A percentile compares a stretch with the other conserved stretches of the same genome.
phyloP scores from a whole-genome alignment of 140 eudicot species.

The Ambrosia hybrid region DNA sequence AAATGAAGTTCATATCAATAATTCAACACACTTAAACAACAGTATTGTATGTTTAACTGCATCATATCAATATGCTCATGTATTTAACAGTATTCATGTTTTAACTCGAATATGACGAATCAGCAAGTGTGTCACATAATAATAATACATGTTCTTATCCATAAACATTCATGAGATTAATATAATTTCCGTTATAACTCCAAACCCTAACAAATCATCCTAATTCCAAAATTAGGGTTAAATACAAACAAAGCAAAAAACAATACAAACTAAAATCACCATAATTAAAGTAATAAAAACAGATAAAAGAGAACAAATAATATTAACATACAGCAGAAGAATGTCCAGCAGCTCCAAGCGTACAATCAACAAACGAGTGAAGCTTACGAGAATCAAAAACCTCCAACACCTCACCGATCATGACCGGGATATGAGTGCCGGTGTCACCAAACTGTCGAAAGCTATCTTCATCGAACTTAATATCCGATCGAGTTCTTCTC shows the following conservation, averaged over 20 bases:
- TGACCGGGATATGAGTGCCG: constrained; percentile 74
- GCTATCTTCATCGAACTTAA: constrained; percentile 68
- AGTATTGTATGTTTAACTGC: too few species aligned
- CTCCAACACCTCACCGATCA: constrained; percentile 90
- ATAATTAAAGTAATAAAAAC: not conserved
- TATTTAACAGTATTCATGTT: too few species aligned
- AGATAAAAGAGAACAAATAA: not conserved
- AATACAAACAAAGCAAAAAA: not conserved
- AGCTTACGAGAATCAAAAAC: constrained; percentile 60
- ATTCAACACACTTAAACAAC: too few species aligned
- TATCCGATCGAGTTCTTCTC: constrained; percentile 84
- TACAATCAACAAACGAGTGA: constrained; percentile 78
- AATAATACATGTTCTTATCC: too few species aligned
- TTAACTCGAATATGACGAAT: too few species aligned
- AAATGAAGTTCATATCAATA: too few species aligned
- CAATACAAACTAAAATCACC: not conserved
- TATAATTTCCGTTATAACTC: too few species aligned
- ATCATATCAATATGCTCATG: too few species aligned
- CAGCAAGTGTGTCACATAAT: too few species aligned
- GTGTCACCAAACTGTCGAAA: constrained; percentile 58
- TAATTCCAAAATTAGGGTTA: not conserved
- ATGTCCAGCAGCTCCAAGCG: constrained; percentile 97
- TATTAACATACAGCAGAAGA: constrained; percentile 67
- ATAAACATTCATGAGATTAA: too few species aligned
- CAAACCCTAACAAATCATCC: not conserved